Evolutionary conservation across 75 land plant species (phyloP), one percentile per base, ranked within the genome.

Genomic region (Selaginella moellendorffii): DNA sequence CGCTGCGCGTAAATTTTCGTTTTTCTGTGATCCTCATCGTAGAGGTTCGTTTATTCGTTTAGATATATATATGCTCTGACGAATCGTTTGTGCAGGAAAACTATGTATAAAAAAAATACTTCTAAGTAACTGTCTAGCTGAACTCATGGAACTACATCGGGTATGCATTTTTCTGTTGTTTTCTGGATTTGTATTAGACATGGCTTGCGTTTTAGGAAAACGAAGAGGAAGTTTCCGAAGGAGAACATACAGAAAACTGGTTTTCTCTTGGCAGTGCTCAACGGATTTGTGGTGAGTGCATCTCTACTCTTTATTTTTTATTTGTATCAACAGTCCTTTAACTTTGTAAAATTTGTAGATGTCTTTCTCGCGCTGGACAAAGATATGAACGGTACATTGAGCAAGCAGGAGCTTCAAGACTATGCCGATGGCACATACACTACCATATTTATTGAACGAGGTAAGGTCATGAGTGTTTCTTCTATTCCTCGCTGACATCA

Each of bases 111-210:
- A 89, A 79, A 93, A 93, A 54, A 79, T 93, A 19, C 71, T 93
- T 21, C 80, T 92, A 23, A 93, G 98, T 64, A 93, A 93, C 61
- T 93, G 98, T 67, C 85, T 93, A 25, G 96, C 92, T 64, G 98
- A 93, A 61, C 79, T 93, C n/a, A 93, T 93, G 98, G 98, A 93
- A 72, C 74, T 93, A 42, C 98, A 93, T 58, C 95, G 84, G 88
- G 97, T 92, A 51, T 42, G 46, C 5, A 9, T 62, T 26, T 65
- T 24, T 2, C 24, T 22, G 5, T 2, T 5, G 23, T 65, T 27
- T 36, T 31, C 1, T 65, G 2, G n/a, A 17, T 65, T n/a, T n/a
- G n/a, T n/a, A n/a, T n/a, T n/a, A 52, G n/a, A 26, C 14, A 20
- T 24, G 29, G 10, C 1, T 31, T 21, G 2, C 64, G 46, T 53